phyloP scores from a whole-genome alignment of 306 rosid genomes.

The Ziziphus jujuba region DNA sequence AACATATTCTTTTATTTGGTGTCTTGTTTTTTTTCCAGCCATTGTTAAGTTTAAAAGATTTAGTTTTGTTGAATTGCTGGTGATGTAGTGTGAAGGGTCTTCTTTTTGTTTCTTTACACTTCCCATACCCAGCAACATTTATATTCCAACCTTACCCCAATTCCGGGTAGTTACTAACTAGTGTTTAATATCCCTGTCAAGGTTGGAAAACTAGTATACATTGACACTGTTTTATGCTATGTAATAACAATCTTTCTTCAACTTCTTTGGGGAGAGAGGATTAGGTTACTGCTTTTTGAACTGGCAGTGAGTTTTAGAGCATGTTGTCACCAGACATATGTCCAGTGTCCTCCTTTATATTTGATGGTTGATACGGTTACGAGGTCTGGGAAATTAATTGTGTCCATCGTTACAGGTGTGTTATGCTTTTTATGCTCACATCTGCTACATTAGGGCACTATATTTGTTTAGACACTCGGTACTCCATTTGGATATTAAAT shows the following conservation, averaged over 20 bases:
- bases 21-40: not conserved
- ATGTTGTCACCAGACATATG: conserved; percentile 43
- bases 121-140: conserved; percentile 50
- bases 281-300: not conserved
- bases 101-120: conserved; percentile 27
- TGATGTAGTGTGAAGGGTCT: conserved; percentile 36
- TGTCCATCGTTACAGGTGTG: conserved; percentile 46
- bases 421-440: conserved; percentile 34
- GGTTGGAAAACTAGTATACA: conserved; percentile 32
- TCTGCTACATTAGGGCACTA: conserved; percentile 41
- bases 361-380: conserved; percentile 41
- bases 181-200: conserved; percentile 37
- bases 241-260: not conserved
- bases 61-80: conserved; percentile 25
- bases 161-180: conserved; percentile 15
- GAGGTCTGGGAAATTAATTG: conserved; percentile 35
- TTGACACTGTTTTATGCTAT: not conserved
- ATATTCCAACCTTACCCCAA: conserved; percentile 29
- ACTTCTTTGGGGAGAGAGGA: not conserved
- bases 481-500: too few species aligned
- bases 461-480: too few species aligned
- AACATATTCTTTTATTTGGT: not conserved
- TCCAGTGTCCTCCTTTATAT: conserved; percentile 43
- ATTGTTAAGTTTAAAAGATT: not conserved
- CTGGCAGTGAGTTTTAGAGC: not conserved